Evolutionary conservation across 306 rosid genomes (phyloP).

Genomic region (Prunus padus): DNA sequence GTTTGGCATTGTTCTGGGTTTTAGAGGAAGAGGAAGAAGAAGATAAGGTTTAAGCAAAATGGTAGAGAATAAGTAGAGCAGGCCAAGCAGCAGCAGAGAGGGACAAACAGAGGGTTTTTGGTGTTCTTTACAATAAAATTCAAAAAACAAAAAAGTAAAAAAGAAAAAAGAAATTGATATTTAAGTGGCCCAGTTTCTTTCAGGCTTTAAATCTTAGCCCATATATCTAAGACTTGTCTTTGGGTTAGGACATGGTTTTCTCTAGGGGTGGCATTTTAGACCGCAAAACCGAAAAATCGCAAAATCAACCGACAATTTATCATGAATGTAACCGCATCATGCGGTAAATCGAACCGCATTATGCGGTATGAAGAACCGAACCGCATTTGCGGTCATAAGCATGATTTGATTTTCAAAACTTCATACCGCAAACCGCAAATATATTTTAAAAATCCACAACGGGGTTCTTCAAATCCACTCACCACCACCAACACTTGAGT

Average conservation of each 20-base stretch:
- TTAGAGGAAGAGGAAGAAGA: background rate
- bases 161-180: background rate
- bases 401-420: too few species aligned
- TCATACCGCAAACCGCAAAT: too few species aligned
- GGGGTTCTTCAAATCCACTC: too few species aligned
- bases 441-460: too few species aligned
- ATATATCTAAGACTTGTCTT: background rate
- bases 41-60: conserved; percentile 7
- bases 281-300: background rate
- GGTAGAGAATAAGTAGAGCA: background rate
- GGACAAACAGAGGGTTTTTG: background rate
- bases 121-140: background rate
- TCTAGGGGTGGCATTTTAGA: too few species aligned
- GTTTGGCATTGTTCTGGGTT: conserved; percentile 13
- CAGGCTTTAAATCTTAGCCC: background rate
- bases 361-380: too few species aligned
- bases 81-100: background rate
- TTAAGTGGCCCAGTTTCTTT: background rate
- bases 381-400: too few species aligned
- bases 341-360: too few species aligned
- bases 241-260: background rate
- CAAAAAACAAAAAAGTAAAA: background rate
- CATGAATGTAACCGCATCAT: too few species aligned
- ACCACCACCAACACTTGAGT: too few species aligned
- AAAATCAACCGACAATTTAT: too few species aligned